phyloP scores from a whole-genome alignment of 805 yeast genomes.

The Candida argentea region DNA sequence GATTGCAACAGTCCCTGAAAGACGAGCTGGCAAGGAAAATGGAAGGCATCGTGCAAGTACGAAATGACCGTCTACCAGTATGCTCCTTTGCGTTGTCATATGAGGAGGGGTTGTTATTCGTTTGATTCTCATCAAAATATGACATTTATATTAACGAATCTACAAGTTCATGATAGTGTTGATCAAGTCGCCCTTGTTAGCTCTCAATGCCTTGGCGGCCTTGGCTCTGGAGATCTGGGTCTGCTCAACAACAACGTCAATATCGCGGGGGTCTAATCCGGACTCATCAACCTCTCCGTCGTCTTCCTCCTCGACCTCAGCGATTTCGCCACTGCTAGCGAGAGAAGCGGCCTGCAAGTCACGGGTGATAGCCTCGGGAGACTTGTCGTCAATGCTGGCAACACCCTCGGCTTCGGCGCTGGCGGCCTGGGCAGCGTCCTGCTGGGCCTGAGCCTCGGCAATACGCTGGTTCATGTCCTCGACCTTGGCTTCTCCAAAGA shows the following conservation, averaged over 20 bases:
- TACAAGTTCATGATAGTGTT: conserved; percentile 85
- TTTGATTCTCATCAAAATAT: too few relatives aligned
- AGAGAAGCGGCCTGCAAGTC: conserved; percentile 66
- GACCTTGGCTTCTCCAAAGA: conserved; percentile 95
- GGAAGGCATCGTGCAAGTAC: too few relatives aligned
- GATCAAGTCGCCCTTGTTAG: conserved; percentile 88
- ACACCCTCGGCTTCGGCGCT: conserved; percentile 33
- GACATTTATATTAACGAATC: conserved; percentile 1
- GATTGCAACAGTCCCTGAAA: too few relatives aligned
- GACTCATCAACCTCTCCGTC: conserved; percentile 75
- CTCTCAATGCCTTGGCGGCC: conserved; percentile 85
- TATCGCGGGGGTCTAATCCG: conserved; percentile 74
- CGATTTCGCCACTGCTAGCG: conserved; percentile 31
- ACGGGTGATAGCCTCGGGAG: conserved; percentile 73
- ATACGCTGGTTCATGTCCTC: conserved; percentile 88
- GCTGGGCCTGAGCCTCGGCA: conserved; percentile 75
- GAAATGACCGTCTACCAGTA: too few relatives aligned
- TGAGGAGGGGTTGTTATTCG: too few relatives aligned
- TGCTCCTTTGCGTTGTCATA: too few relatives aligned
- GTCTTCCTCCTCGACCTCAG: conserved; percentile 47
- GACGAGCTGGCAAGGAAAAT: too few relatives aligned
- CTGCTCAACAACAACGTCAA: conserved; percentile 83
- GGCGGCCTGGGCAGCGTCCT: conserved; percentile 41
- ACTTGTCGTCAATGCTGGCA: conserved; percentile 37
- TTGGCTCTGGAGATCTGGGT: conserved; percentile 80